These are phyloP conservation scores for Pleomassaria siparia DNA, from an alignment of 2,329 filamentous ascomycete genomes.

Conservation along the genomic window DNA sequence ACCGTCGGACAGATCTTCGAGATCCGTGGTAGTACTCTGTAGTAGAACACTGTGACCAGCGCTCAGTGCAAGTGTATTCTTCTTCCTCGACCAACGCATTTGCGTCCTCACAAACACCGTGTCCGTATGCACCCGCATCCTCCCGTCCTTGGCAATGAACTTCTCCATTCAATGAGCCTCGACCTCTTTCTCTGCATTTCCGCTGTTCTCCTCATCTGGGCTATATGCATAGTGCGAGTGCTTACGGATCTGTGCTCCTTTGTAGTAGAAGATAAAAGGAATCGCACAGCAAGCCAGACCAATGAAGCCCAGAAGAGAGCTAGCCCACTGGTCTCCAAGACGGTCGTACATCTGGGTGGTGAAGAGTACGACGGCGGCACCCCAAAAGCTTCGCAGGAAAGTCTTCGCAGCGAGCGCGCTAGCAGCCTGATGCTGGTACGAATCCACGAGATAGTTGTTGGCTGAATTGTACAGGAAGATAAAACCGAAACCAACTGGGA, in stretches of 20 bases:
- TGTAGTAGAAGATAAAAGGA: conserved; percentile 79
- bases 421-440: conserved; percentile 73
- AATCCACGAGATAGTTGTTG: conserved; percentile 60
- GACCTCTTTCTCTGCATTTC: conserved; percentile 22
- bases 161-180: conserved; percentile 8
- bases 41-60: not conserved
- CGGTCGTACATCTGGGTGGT: conserved; percentile 71
- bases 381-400: conserved; percentile 77
- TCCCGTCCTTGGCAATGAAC: not conserved
- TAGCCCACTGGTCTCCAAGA: conserved; percentile 76
- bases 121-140: not conserved
- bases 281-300: conserved; percentile 77
- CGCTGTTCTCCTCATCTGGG: conserved; percentile 53
- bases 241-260: conserved; percentile 69
- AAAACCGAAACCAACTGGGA: conserved; percentile 72
- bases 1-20: not conserved
- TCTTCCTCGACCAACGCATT: not conserved
- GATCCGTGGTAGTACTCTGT: not conserved
- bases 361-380: conserved; percentile 75
- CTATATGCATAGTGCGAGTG: conserved; percentile 72
- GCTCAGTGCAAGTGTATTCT: not conserved
- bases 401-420: conserved; percentile 82
- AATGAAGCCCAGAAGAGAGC: conserved; percentile 71
- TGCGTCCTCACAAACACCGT: not conserved
- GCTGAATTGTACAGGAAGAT: conserved; percentile 78